A percentile compares a stretch with the other conserved stretches of the same genome.
Evolutionary conservation across 1,139 yeast species (phyloP).

Genomic region (Candida sp.): DNA sequence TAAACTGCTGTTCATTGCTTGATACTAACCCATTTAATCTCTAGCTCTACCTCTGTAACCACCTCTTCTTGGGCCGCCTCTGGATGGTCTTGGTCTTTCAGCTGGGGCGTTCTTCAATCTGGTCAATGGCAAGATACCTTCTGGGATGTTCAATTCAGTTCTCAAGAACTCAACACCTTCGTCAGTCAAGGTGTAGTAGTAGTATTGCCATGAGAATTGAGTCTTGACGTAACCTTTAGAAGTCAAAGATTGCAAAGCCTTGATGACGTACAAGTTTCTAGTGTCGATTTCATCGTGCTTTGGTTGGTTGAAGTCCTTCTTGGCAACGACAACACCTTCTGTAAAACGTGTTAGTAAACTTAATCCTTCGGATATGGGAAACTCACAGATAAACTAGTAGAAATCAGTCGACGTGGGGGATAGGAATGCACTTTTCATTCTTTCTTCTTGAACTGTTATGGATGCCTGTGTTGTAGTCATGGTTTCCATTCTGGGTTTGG

Average conservation of each 20-base stretch:
- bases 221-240: slow-evolving; percentile 99
- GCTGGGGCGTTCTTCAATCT: slow-evolving; percentile 94
- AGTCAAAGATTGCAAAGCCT: slow-evolving; percentile 99
- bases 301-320: slow-evolving; percentile 98
- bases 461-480: not conserved
- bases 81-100: slow-evolving; percentile 70
- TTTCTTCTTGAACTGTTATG: not conserved
- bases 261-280: slow-evolving; percentile 97
- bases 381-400: not conserved
- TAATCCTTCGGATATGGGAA: not conserved
- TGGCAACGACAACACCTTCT: slow-evolving; percentile 99
- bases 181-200: slow-evolving; percentile 99
- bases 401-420: not conserved
- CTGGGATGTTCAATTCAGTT: slow-evolving; percentile 98
- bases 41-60: slow-evolving; percentile 53
- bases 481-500: not conserved
- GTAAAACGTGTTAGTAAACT: slow-evolving; percentile 35
- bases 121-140: slow-evolving; percentile 98
- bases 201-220: slow-evolving; percentile 99
- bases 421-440: not conserved
- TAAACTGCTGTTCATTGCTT: slow-evolving; percentile 6
- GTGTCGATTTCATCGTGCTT: slow-evolving; percentile 98
- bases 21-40: slow-evolving; percentile 32
- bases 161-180: slow-evolving; percentile 99
- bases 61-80: slow-evolving; percentile 39